Conservation (phyloP, 345 rosid genomes). For the Melastoma malabathricum region DNA sequence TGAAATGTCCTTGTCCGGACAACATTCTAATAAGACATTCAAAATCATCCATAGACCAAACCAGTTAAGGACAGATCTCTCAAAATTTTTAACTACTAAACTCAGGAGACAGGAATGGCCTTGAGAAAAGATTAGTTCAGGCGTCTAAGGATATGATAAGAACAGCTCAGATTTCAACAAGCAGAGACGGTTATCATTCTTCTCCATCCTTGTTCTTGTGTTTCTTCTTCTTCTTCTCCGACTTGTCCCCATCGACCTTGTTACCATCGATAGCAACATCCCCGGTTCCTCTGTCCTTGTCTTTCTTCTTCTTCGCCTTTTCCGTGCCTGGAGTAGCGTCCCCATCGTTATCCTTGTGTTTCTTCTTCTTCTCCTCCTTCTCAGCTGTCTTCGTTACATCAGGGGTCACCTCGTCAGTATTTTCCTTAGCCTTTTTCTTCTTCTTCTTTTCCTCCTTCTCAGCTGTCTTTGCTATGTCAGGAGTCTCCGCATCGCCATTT, state of each 20-base stretch:
- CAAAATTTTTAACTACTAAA: too few species aligned
- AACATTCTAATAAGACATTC: too few species aligned
- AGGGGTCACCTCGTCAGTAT: constrained; percentile 10
- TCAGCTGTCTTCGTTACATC: constrained; percentile 19
- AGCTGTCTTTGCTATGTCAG: constrained; percentile 16
- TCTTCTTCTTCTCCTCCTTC: constrained; percentile 14
- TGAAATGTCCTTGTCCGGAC: too few species aligned
- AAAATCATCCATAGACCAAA: too few species aligned
- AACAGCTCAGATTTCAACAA: neutral
- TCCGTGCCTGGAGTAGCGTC: too few species aligned
- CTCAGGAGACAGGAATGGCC: too few species aligned
- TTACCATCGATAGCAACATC: constrained; percentile 20
- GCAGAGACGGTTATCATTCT: constrained; percentile 5
- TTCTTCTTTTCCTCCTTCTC: constrained; percentile 18
- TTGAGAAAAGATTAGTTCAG: too few species aligned
- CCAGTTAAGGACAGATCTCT: too few species aligned
- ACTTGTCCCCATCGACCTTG: constrained; percentile 29
- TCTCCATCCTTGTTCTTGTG: constrained; percentile 41
- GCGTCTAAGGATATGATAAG: too few species aligned
- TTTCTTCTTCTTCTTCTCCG: constrained; percentile 66
- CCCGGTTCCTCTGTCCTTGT: constrained; percentile 44
- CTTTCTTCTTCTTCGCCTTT: constrained; percentile 40
- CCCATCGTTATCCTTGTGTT: too few species aligned
- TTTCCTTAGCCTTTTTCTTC: neutral
- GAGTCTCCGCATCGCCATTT: constrained; percentile 12